These are phyloP conservation scores for Orbilia ellipsospora DNA, from an alignment of 2,329 filamentous ascomycete genomes.

Conservation along the genomic window DNA sequence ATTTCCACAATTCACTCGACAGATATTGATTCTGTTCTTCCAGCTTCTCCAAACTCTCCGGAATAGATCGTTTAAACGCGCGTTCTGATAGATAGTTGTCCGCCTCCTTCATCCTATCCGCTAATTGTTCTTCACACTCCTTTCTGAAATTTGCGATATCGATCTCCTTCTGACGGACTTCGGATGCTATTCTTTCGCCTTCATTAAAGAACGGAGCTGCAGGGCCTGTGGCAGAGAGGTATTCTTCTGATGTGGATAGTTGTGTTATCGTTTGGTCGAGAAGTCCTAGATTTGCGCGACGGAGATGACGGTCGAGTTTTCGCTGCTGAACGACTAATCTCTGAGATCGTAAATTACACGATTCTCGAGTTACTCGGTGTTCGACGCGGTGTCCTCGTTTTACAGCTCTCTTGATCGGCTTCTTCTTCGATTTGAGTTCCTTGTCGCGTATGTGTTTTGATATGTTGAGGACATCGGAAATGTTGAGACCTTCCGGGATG, in stretches of 20 bases:
- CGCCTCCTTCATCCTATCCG: not conserved
- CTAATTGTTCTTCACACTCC: not conserved
- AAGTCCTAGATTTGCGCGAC: constrained; percentile 43
- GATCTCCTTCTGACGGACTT: constrained; percentile 14
- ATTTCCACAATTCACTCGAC: constrained; percentile 5
- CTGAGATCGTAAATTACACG: constrained; percentile 38
- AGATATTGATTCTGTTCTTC: constrained; percentile 6
- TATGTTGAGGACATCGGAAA: constrained; percentile 33
- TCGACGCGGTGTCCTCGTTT: constrained; percentile 46
- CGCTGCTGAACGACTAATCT: constrained; percentile 23
- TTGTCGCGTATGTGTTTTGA: constrained; percentile 39
- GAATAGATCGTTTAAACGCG: constrained; percentile 10
- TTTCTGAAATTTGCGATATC: constrained; percentile 5
- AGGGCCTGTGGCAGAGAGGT: constrained; percentile 35
- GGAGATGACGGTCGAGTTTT: constrained; percentile 40
- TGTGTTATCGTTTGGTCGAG: constrained; percentile 45
- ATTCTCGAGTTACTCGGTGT: constrained; percentile 45
- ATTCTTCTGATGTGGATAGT: constrained; percentile 21
- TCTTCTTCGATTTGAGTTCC: constrained; percentile 32
- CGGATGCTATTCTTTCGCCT: constrained; percentile 22
- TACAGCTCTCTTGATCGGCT: constrained; percentile 34
- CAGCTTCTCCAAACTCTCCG: constrained; percentile 34
- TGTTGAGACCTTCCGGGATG: constrained; percentile 33
- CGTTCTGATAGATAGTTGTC: constrained; percentile 5
- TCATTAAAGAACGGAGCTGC: constrained; percentile 36